Evolutionary conservation across 371 early-diverging fungal species (phyloP).

Genomic region (Dichotomocladium elegans): DNA sequence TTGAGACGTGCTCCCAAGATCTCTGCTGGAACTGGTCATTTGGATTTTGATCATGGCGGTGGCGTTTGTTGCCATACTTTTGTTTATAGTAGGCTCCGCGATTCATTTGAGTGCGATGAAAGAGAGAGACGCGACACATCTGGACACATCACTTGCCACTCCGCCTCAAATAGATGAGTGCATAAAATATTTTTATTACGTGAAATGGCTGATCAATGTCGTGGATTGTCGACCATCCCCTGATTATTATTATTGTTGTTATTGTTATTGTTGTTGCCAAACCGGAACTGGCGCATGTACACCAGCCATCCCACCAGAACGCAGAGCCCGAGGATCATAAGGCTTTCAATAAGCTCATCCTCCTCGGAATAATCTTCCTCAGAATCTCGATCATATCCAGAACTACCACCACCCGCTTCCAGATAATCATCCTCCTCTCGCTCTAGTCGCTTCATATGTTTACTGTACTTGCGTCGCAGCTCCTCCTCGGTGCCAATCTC

Average conservation of each 20-base stretch:
- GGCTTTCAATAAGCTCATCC: slow-evolving; percentile 52
- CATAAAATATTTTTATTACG: no score
- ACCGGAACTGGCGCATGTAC: slow-evolving; percentile 61
- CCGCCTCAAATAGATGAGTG: no score
- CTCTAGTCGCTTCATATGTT: slow-evolving; percentile 30
- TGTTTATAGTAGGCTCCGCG: slow-evolving; percentile 1
- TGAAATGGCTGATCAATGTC: neutral
- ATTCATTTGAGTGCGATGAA: no score
- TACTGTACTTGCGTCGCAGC: slow-evolving; percentile 31
- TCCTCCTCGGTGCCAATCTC: slow-evolving; percentile 36
- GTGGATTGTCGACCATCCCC: slow-evolving; percentile 1
- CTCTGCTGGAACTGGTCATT: neutral
- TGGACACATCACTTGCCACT: no score
- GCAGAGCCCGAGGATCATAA: slow-evolving; percentile 55
- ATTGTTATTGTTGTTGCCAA: slow-evolving; percentile 24
- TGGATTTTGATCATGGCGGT: neutral
- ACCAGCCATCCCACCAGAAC: slow-evolving; percentile 59
- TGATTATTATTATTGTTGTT: neutral
- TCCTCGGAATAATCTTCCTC: slow-evolving; percentile 39
- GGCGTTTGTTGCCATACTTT: slow-evolving; percentile 3
- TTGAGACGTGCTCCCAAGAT: neutral
- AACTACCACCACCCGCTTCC: slow-evolving; percentile 7
- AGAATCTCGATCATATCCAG: slow-evolving; percentile 18
- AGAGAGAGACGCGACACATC: no score
- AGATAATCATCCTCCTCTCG: slow-evolving; percentile 28